Conservation (phyloP, 768 basidiomycete genomes). For the Pleurotus citrinopileatus region DNA sequence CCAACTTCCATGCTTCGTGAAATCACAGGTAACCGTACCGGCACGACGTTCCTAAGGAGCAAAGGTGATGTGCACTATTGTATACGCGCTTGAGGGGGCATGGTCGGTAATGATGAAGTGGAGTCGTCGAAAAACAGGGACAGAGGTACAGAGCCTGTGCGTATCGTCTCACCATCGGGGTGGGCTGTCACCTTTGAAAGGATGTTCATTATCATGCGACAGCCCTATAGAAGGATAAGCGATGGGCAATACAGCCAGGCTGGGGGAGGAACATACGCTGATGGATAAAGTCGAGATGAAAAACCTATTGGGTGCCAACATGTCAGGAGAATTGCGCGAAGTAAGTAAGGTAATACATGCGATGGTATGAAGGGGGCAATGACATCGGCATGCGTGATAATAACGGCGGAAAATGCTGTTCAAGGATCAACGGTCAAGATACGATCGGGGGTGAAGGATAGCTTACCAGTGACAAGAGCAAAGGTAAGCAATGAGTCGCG, state of each 20-base stretch:
- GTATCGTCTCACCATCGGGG: background rate
- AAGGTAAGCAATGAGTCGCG: conserved; percentile 6
- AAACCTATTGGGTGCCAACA: background rate
- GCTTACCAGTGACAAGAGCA: background rate
- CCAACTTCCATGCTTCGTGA: too few species aligned
- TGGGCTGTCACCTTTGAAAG: background rate
- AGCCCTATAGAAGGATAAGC: background rate
- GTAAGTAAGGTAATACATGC: background rate
- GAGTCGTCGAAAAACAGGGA: background rate
- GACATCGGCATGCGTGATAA: conserved; percentile 2
- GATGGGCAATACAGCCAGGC: background rate
- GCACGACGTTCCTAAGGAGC: too few species aligned
- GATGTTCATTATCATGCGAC: conserved; percentile 9
- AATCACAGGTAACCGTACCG: too few species aligned
- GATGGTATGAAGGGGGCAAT: conserved; percentile 1
- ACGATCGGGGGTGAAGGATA: background rate
- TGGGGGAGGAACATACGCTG: background rate
- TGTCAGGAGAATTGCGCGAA: background rate
- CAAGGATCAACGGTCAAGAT: background rate
- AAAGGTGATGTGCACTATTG: too few species aligned
- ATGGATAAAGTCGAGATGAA: conserved; percentile 5
- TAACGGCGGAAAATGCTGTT: conserved; percentile 1
- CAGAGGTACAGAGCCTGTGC: background rate
- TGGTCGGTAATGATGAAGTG: background rate
- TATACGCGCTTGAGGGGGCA: background rate